phyloP scores from a whole-genome alignment of 1,284 basidiomycete genomes.

The Baeospora myosura region DNA sequence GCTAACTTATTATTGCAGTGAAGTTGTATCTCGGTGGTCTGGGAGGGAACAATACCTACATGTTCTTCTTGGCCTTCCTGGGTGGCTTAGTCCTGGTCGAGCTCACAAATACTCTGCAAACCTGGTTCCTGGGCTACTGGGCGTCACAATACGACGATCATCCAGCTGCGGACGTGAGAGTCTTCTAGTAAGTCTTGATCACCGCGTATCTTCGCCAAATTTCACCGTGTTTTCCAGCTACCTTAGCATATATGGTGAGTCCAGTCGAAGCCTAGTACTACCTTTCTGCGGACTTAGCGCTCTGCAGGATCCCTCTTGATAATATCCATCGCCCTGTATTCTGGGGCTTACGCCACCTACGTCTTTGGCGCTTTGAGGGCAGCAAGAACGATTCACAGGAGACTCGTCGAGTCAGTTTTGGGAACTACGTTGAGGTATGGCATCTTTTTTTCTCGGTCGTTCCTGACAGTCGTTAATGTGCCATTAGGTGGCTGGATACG shows the following conservation, averaged over 20 bases:
- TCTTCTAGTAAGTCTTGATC: slow-evolving; percentile 28
- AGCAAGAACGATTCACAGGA: slow-evolving; percentile 40
- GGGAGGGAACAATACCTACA: slow-evolving; percentile 17
- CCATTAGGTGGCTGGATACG: slow-evolving; percentile 32
- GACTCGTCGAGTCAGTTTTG: slow-evolving; percentile 44
- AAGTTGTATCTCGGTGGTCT: slow-evolving; percentile 19
- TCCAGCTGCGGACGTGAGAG: slow-evolving; percentile 27
- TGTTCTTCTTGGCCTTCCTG: slow-evolving; percentile 20
- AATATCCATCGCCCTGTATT: slow-evolving; percentile 2
- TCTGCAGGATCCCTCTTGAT: slow-evolving; percentile 3
- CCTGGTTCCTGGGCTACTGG: slow-evolving; percentile 57
- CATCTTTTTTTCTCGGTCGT: background rate
- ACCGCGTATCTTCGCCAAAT: background rate
- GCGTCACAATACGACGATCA: slow-evolving; percentile 43
- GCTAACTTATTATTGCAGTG: slow-evolving; percentile 19
- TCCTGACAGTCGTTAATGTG: background rate
- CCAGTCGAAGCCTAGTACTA: slow-evolving; percentile 11
- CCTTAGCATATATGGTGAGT: slow-evolving; percentile 37
- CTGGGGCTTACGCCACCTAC: slow-evolving; percentile 7
- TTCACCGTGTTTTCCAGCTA: slow-evolving; percentile 26
- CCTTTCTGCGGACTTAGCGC: background rate
- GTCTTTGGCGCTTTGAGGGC: slow-evolving; percentile 34
- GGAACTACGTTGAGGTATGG: slow-evolving; percentile 43
- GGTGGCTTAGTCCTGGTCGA: slow-evolving; percentile 24
- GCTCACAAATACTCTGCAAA: slow-evolving; percentile 32